Evolutionary conservation across 2,329 filamentous ascomycete genomes (phyloP), one percentile per base, ranked within the genome.

Genomic region (Cordyceps javanica): DNA sequence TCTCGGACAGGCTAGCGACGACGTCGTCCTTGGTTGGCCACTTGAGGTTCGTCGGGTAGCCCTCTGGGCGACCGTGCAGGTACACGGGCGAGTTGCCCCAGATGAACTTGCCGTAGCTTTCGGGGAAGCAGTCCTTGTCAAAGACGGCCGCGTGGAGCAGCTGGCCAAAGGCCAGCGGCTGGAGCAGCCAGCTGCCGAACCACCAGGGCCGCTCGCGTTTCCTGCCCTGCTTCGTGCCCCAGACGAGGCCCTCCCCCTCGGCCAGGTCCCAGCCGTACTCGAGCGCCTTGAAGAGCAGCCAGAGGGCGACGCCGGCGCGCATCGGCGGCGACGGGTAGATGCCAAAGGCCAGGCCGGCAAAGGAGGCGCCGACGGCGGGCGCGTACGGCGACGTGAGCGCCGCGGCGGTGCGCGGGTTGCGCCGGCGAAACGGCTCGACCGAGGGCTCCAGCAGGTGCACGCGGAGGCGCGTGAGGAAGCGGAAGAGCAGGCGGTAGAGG

Each of bases 231-330:
- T 77, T 78, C 63, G 77, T 75, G 2, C 82, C 83, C 84, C 84
- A 87, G 51, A 87, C 76, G 65, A 81, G 84, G 7, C 87, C 87
- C 42, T 88, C 85, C 45, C 87, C 85, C 67, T 96, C 90, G 5
- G 90, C 80, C 21, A 87, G 79, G 70, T 96, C 96, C 79, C 92
- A 97, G 5, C 83, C 79, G 64, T 93, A 94, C 69, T 99, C 93
- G 38, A 95, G 76, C 1, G 90, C 89, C 52, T 90, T 82, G 63
- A 91, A 93, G 60, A 91, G 79, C 57, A 87, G 78, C 68, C 93
- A 95, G 60, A 97, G 90, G 14, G 91, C 87, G 48, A 94, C 81
- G 0, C 89, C 90, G 55, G 93, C 78, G 52, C 94, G 86, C 64
- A 94, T 71, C 67, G 82, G 79, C 62, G 76, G 72, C 1, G 82